A percentile compares a stretch with the other conserved stretches of the same genome.
Evolutionary conservation across 2,329 filamentous ascomycete species (phyloP).

Genomic region (Colletotrichum liaoningense): DNA sequence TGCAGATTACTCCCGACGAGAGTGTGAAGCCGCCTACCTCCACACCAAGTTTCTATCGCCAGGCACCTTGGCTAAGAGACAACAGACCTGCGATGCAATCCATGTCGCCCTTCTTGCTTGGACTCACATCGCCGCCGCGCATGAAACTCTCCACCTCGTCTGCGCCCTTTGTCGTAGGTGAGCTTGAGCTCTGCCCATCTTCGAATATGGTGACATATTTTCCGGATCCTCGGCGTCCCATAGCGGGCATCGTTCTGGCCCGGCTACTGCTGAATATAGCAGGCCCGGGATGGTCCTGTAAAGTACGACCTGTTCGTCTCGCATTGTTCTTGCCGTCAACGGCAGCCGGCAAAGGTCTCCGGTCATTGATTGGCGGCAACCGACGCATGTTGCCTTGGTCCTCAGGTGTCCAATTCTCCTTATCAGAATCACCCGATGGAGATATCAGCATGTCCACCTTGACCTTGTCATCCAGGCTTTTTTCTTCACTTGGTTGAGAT

Average conservation of each 20-base stretch:
- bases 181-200: slow-evolving; percentile 50
- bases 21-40: slow-evolving; percentile 15
- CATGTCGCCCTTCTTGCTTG: slow-evolving; percentile 82
- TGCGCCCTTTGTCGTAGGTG: slow-evolving; percentile 37
- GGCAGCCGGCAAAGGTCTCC: slow-evolving; percentile 51
- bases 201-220: slow-evolving; percentile 63
- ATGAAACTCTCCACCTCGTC: slow-evolving; percentile 82
- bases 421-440: slow-evolving; percentile 78
- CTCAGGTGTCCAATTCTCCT: slow-evolving; percentile 86
- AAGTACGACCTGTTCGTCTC: slow-evolving; percentile 53
- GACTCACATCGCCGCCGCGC: slow-evolving; percentile 70
- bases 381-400: slow-evolving; percentile 55
- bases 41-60: slow-evolving; percentile 66
- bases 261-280: slow-evolving; percentile 47
- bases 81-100: slow-evolving; percentile 91
- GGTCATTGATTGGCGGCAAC: slow-evolving; percentile 40
- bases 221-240: slow-evolving; percentile 43
- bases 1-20: background rate
- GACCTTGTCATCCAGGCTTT: slow-evolving; percentile 44
- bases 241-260: slow-evolving; percentile 54
- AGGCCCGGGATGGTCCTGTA: slow-evolving; percentile 53
- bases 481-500: background rate
- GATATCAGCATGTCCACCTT: slow-evolving; percentile 54
- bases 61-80: slow-evolving; percentile 92
- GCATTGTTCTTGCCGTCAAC: slow-evolving; percentile 46